Conservation (phyloP, 805 yeast genomes). For the Lipomyces mesembrius region DNA sequence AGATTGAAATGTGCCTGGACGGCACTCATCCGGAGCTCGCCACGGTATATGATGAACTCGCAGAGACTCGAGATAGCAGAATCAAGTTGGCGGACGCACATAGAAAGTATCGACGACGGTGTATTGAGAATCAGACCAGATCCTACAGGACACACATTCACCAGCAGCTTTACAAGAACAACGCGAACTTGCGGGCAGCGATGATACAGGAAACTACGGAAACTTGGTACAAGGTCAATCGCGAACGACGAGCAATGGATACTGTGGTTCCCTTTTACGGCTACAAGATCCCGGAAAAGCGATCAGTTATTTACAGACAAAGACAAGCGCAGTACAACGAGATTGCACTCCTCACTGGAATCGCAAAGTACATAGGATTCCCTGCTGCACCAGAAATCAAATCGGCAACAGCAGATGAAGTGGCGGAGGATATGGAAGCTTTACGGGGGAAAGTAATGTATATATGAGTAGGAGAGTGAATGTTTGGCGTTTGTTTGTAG, state of each 20-base stretch:
- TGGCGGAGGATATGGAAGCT: conserved; percentile 69
- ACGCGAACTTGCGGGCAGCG: conserved; percentile 66
- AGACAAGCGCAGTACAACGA: conserved; percentile 70
- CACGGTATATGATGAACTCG: conserved; percentile 50
- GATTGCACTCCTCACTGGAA: conserved; percentile 69
- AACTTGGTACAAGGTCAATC: conserved; percentile 88
- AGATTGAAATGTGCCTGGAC: conserved; percentile 80
- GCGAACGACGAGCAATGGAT: conserved; percentile 84
- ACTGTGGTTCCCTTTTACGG: conserved; percentile 55
- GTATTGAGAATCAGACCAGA: conserved; percentile 78
- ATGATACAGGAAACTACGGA: conserved; percentile 76
- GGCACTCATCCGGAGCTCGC: conserved; percentile 93
- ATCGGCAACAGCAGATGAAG: conserved; percentile 71
- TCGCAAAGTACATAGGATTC: conserved; percentile 69
- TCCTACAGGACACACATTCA: conserved; percentile 81
- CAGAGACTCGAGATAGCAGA: conserved; percentile 72
- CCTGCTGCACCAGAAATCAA: conserved; percentile 79
- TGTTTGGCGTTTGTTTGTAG: conserved; percentile 1
- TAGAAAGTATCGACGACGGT: conserved; percentile 69
- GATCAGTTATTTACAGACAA: conserved; percentile 62
- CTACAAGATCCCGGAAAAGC: conserved; percentile 50
- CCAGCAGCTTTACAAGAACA: conserved; percentile 60
- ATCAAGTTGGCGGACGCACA: conserved; percentile 55
- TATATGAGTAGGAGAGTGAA: conserved; percentile 12
- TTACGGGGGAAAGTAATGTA: conserved; percentile 53